Evolutionary conservation across 1,139 yeast species (phyloP).

Genomic region (Sugiyamaella castrensis): DNA sequence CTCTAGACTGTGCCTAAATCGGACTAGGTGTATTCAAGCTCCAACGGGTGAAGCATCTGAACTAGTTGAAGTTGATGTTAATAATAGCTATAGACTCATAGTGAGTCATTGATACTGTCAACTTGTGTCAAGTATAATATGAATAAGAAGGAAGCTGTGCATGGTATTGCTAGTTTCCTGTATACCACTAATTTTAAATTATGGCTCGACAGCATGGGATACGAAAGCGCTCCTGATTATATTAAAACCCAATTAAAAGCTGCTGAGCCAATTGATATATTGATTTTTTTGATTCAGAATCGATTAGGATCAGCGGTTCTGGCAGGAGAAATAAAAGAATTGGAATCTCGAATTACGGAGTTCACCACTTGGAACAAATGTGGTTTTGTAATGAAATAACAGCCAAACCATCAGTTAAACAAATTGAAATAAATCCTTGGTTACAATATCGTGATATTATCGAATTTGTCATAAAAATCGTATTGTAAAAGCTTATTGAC

Average conservation of each 20-base stretch:
- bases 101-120: conserved; percentile 43
- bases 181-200: conserved; percentile 42
- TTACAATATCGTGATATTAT: conserved; percentile 54
- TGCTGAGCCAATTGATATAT: conserved; percentile 50
- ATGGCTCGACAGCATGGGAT: conserved; percentile 8
- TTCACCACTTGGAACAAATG: conserved; percentile 41
- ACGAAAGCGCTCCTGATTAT: conserved; percentile 6
- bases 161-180: conserved; percentile 37
- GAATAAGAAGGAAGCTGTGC: conserved; percentile 39
- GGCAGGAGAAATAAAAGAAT: conserved; percentile 39
- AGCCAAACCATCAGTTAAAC: conserved; percentile 49
- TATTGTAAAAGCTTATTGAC: conserved; percentile 68
- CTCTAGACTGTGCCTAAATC: conserved; percentile 47
- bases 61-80: conserved; percentile 32
- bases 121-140: conserved; percentile 38
- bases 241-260: conserved; percentile 47
- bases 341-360: conserved; percentile 47
- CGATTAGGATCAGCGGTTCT: conserved; percentile 39
- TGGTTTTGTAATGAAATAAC: conserved; percentile 39
- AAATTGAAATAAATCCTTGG: conserved; percentile 60
- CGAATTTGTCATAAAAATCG: conserved; percentile 50
- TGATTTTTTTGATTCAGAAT: conserved; percentile 42
- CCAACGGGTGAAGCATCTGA: conserved; percentile 26
- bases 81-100: conserved; percentile 42
- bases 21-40: conserved; percentile 60